Conservation (phyloP, 495 filamentous ascomycete genomes). For the Trichoderma asperelloides region DNA sequence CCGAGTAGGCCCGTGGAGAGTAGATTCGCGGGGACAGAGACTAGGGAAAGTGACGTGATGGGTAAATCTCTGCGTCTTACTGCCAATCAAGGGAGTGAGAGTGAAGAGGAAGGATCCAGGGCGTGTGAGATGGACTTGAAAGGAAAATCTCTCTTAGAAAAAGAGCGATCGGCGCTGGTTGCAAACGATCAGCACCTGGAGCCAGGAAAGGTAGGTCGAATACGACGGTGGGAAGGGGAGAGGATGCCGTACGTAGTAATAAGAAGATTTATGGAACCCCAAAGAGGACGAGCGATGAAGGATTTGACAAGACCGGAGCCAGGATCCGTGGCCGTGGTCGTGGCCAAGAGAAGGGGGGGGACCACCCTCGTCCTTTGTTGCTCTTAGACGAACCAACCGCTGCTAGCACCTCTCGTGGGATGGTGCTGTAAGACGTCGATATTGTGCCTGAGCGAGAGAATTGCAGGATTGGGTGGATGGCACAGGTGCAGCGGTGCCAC, state of each 20-base stretch:
- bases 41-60: background rate
- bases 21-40: background rate
- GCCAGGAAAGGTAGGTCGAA: slow-evolving; percentile 1
- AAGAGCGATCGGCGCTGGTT: background rate
- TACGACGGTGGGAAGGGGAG: background rate
- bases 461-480: background rate
- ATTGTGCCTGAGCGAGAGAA: background rate
- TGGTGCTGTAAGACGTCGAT: background rate
- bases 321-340: background rate
- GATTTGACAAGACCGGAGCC: background rate
- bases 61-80: background rate
- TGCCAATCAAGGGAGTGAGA: background rate
- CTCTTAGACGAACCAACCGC: background rate
- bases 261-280: background rate
- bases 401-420: background rate
- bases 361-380: background rate
- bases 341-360: background rate
- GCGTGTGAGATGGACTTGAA: background rate
- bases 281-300: background rate
- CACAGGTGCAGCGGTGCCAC: background rate
- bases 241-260: background rate
- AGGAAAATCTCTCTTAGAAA: background rate
- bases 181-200: background rate
- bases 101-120: background rate
- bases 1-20: background rate